Base-by-base conservation (phyloP, 2,329 filamentous ascomycete species). In the Orbilia javanica region DNA sequence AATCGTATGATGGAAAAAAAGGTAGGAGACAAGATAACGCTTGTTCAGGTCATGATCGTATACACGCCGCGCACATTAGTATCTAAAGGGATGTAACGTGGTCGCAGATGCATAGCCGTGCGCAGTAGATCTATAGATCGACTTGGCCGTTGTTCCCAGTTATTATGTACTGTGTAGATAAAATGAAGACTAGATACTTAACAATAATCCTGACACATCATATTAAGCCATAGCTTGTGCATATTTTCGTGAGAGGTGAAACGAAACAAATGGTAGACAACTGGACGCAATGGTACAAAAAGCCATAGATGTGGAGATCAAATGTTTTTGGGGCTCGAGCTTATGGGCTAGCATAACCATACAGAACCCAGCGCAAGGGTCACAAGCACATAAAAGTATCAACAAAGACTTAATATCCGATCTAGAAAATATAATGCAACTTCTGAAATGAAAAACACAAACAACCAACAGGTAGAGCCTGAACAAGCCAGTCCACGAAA, bases 301-400 rank as follows among this genome's bases (percentile, higher is more conserved):
- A 44, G n/a, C 62, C n/a, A n/a, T 52, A 31, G 46, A 31, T 15
- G 39, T 22, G 18, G 8, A n/a, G 20, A 27, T n/a, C n/a, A n/a
- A 18, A 48, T 52, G 10, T 52, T 52, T 29, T 66, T 52, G 2
- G 11, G 29, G 27, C n/a, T n/a, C n/a, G n/a, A 60, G 52, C 8
- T 60, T n/a, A 25, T 7, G 18, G 39, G 50, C 34, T 60, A n/a
- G 34, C 20, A 42, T 60, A 60, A 8, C 42, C 55, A 60, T 60
- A 60, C 55, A 44, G 20, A 44, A 42, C n/a, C 18, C 22, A 29
- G 39, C 22, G 4, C 11, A 42, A 39, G 27, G 55, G 20, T 20
- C 10, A 25, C 55, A n/a, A 42, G 20, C n/a, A 57, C 55, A 60
- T 42, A 5, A 10, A 20, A 25, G 31, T 25, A 42, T 27, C 25